Conservation (phyloP, 257 asterid genomes). For the Solanum dulcamara region DNA sequence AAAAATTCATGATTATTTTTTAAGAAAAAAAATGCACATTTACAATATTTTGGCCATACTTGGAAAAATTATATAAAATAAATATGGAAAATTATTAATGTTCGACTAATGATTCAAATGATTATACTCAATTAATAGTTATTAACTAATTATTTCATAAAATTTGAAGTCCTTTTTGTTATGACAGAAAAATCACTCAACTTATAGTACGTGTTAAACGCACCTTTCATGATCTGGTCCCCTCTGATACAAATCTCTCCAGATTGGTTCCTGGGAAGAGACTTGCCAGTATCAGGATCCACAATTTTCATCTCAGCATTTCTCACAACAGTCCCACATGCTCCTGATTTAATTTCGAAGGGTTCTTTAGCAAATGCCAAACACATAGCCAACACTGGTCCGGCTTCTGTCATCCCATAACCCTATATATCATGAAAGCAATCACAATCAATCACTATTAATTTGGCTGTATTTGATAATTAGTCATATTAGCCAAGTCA, state of each 20-base stretch:
- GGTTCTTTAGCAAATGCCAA: slow-evolving; percentile 82
- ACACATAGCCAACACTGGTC: slow-evolving; percentile 90
- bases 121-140: too few relatives aligned
- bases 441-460: neutral
- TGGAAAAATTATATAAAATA: neutral
- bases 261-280: slow-evolving; percentile 53
- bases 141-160: too few relatives aligned
- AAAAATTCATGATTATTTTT: neutral
- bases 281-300: slow-evolving; percentile 45
- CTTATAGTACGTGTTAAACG: neutral
- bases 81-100: too few relatives aligned
- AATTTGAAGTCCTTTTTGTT: too few relatives aligned
- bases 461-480: neutral
- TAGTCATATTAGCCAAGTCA: neutral
- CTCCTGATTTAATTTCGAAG: slow-evolving; percentile 76
- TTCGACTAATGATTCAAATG: too few relatives aligned
- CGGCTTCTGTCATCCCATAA: slow-evolving; percentile 96
- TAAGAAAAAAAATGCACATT: neutral
- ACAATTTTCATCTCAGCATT: slow-evolving; percentile 92
- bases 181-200: neutral
- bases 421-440: slow-evolving; percentile 28
- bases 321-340: slow-evolving; percentile 83
- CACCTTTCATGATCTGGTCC: slow-evolving; percentile 94
- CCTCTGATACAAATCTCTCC: slow-evolving; percentile 92
- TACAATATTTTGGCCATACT: neutral